Evolutionary conservation across 2,329 filamentous ascomycete species (phyloP), one percentile per base, ranked within the genome.

Genomic region (Pyrenochaeta sp.): DNA sequence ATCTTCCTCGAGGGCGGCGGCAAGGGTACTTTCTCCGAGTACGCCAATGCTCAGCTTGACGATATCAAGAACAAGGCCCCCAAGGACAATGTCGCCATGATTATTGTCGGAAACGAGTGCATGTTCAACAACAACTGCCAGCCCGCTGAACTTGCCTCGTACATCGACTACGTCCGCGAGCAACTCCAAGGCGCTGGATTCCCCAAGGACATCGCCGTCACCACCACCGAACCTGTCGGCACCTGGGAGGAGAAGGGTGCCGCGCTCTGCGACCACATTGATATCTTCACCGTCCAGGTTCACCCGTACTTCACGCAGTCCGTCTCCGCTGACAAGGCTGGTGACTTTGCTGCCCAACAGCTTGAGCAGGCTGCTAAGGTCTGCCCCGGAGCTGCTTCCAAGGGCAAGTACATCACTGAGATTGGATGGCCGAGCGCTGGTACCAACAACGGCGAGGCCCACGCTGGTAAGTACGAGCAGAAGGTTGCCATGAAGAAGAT

Each of bases 291-390:
- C 79, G 88, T 88, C 79, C 97, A 97, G 85, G 88, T 96, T 72
- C 93, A 98, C 83, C 89, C 93, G 68, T 97, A 91, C 90, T 98
- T 97, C 90, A 96, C 96, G 84, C 76, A 87, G 45, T 81, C 85
- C 57, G 85, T 89, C 64, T 74, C 80, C 25, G 86, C 93, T 59
- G 72, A 79, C 3, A 73, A 85, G 50, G 93, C 93, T 54, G 94
- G 94, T 75, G 77, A 82, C 51, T 97, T 97, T 78, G 91, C 93
- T 69, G 80, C 84, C 65, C 75, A 83, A 69, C 89, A 97, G 85
- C 86, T 97, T 65, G 81, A 87, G 46, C 83, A 91, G 65, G 88
- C 96, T 62, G 81, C 87, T 75, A 76, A 78, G 68, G 81, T 92
- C 69, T 98, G 94, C 86, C 77, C 83, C 40, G 85, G 85, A 75